Evolutionary conservation across 2,329 filamentous ascomycete genomes (phyloP), one percentile per base, ranked within the genome.

Genomic region (Fusarium armeniacum): DNA sequence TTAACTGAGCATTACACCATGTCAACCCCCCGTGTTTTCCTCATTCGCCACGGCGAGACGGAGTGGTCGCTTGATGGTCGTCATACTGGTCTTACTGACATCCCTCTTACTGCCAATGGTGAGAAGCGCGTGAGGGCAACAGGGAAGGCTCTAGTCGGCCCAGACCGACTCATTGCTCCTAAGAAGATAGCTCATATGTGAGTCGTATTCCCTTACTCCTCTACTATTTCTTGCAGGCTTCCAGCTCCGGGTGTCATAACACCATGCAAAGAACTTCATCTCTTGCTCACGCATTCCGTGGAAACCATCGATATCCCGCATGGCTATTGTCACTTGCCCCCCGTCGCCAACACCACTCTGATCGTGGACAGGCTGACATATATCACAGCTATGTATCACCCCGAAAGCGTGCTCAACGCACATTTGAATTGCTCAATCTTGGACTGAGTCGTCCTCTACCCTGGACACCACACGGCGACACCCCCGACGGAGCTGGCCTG

Each of bases 1-100:
- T 36, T 26, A 32, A 45, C 18, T 46, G 28, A 53, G 28, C n/a
- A 30, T 58, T 62, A 47, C 35, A 59, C 43, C 54, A 78, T 78
- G 77, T 62, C 76, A 24, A 89, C 90, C 3, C 92, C 93, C 3
- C 87, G 92, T 55, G 90, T 93, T 77, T 95, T 95, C 83, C 88
- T 96, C 72, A 83, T 94, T 78, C 93, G 94, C 73, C 94, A 98
- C 77, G 95, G 94, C 81, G 93, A 98, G 83, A 98, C 94, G 6
- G 93, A 97, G 83, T 98, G 94, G 94, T 97, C 93, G 7, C 88
- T 97, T 49, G 91, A 91, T 72, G 94, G 93, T 58, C 87, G 89
- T 54, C 93, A 98, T 81, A 98, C 95, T 1, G 92, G 94, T 53
- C 86, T 84, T 30, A 92, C 92, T n/a, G 94, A 98, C 76, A 92